phyloP scores from a whole-genome alignment of 495 filamentous ascomycete genomes.

The Penicillium silybi region DNA sequence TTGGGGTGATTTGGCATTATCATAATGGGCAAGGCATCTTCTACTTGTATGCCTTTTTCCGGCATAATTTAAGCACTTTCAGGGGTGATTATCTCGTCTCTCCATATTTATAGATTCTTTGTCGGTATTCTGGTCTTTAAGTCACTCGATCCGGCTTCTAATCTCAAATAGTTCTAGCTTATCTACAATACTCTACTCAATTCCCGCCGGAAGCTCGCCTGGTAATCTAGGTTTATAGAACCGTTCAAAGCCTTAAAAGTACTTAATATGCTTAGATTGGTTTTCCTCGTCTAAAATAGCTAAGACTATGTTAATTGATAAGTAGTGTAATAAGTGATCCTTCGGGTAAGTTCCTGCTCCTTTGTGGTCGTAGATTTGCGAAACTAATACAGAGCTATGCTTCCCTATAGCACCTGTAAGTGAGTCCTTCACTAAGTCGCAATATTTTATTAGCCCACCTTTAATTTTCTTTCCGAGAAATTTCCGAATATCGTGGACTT shows the following conservation, averaged over 20 bases:
- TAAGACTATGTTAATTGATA: slow-evolving; percentile 15
- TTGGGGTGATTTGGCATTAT: no score
- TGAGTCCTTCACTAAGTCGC: not conserved
- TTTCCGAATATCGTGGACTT: slow-evolving; percentile 12
- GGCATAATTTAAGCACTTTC: no score
- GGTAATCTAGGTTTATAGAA: slow-evolving; percentile 18
- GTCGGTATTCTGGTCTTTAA: slow-evolving; percentile 2
- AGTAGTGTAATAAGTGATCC: slow-evolving; percentile 18
- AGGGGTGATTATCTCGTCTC: no score
- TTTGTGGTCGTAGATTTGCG: slow-evolving; percentile 22
- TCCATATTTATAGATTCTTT: slow-evolving; percentile 1
- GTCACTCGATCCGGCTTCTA: slow-evolving; percentile 7
- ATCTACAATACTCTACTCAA: slow-evolving; percentile 15
- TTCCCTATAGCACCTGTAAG: slow-evolving; percentile 6
- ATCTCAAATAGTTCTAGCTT: slow-evolving; percentile 10
- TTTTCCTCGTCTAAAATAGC: slow-evolving; percentile 20
- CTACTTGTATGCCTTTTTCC: no score
- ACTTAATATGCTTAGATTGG: slow-evolving; percentile 18
- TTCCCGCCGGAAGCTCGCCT: slow-evolving; percentile 11
- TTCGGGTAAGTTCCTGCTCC: slow-evolving; percentile 15
- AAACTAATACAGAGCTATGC: slow-evolving; percentile 20
- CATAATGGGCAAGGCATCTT: no score
- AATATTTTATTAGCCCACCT: slow-evolving; percentile 3
- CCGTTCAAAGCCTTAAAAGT: slow-evolving; percentile 15
- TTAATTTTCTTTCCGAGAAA: slow-evolving; percentile 12